A percentile compares a stretch with the other conserved stretches of the same genome.
Evolutionary conservation across 2,329 filamentous ascomycete genomes (phyloP).

Genomic region (Piedraia hortae): DNA sequence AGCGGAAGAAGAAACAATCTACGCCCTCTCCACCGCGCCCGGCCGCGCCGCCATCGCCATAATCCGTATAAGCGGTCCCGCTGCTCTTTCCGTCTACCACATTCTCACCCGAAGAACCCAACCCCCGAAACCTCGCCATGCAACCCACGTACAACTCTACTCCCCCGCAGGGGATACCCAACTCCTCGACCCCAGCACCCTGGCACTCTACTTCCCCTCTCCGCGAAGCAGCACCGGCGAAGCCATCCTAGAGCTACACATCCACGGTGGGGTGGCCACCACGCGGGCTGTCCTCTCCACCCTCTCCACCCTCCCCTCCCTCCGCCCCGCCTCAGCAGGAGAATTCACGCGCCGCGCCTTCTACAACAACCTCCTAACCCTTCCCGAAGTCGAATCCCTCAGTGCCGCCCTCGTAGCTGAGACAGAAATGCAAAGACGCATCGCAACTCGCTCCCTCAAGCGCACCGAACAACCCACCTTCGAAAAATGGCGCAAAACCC

Average conservation of each 20-base stretch:
- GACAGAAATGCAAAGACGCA: constrained; percentile 76
- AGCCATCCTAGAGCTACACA: constrained; percentile 71
- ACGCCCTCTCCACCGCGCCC: constrained; percentile 65
- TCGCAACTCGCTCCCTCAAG: constrained; percentile 54
- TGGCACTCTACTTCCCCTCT: constrained; percentile 57
- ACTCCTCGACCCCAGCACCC: constrained; percentile 43
- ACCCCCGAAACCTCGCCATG: constrained; percentile 32
- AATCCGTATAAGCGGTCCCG: constrained; percentile 58
- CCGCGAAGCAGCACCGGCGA: constrained; percentile 76
- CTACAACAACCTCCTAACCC: constrained; percentile 54
- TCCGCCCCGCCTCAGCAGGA: constrained; percentile 78
- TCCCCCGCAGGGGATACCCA: constrained; percentile 21
- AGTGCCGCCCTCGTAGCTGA: constrained; percentile 34
- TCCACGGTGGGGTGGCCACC: constrained; percentile 78
- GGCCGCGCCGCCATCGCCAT: constrained; percentile 78
- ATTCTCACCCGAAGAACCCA: constrained; percentile 28
- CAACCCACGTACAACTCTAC: constrained; percentile 47
- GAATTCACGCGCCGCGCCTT: constrained; percentile 91
- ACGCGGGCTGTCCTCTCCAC: constrained; percentile 63
- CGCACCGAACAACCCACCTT: constrained; percentile 41
- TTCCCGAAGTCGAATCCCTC: constrained; percentile 51
- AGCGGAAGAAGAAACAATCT: constrained; percentile 35
- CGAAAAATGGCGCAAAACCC: constrained; percentile 48
- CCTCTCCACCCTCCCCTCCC: constrained; percentile 21
- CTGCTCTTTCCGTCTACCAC: constrained; percentile 40